Evolutionary conservation across 192 early-diverging fungal genomes (phyloP).

Genomic region (Backusella tuberculispora): DNA sequence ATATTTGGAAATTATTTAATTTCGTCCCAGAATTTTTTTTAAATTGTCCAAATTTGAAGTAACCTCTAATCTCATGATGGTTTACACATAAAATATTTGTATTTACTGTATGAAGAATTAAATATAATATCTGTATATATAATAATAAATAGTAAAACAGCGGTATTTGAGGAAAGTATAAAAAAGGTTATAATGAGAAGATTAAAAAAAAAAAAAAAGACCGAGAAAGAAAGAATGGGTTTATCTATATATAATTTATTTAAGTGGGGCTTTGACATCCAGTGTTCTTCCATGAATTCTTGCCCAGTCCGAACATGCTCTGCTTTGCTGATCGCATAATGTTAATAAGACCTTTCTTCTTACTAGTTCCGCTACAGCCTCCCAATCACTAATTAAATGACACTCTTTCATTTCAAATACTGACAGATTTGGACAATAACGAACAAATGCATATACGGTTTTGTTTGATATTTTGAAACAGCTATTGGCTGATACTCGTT

Average conservation of each 20-base stretch:
- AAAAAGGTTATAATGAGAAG: neutral
- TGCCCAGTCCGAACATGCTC: conserved; percentile 46
- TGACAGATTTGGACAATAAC: conserved; percentile 48
- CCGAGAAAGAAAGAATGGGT: neutral
- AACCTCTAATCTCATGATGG: too few species aligned
- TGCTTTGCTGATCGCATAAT: conserved; percentile 49
- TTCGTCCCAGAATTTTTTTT: too few species aligned
- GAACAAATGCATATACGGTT: conserved; percentile 44
- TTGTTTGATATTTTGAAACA: conserved; percentile 50
- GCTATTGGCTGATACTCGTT: conserved; percentile 54
- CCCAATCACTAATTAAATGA: conserved; percentile 51
- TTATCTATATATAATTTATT: conserved; percentile 25
- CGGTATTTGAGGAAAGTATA: neutral
- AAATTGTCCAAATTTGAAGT: too few species aligned
- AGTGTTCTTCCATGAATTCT: conserved; percentile 35
- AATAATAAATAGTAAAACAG: too few species aligned
- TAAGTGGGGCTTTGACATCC: conserved; percentile 46
- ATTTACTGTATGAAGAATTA: too few species aligned
- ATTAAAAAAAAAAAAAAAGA: neutral
- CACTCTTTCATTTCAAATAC: conserved; percentile 61
- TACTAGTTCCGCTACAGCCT: conserved; percentile 45
- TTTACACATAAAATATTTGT: too few species aligned
- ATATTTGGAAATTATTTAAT: too few species aligned
- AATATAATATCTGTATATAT: too few species aligned
- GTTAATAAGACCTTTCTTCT: conserved; percentile 50